Evolutionary conservation across 192 early-diverging fungal species (phyloP), one percentile per base, ranked within the genome.

Genomic region (Coemansia sp.): DNA sequence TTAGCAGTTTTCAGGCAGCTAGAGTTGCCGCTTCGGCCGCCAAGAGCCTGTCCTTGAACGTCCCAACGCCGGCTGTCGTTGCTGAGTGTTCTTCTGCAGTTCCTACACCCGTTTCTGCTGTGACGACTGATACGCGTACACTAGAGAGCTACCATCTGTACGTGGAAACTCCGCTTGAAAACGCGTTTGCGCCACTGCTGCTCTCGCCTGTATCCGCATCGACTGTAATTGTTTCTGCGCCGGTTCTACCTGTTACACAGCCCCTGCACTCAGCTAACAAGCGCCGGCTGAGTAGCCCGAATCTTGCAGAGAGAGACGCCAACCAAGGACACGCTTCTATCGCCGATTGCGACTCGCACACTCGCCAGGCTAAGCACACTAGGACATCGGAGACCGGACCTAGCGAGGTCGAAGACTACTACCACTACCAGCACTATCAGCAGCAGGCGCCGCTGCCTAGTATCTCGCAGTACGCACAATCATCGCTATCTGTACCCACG

Each of bases 261-360:
- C 31, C 57, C 13, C 24, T n/a, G 57, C 31, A 33, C 6, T n/a
- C 69, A 12, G 62, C 74, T 31, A 67, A 58, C 36, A 83, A 83
- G 76, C 80, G 80, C 46, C 80, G 80, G 12, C 65, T 75, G 50
- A 83, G 80, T 72, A 83, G 75, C 72, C 73, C 75, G 18, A 65
- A 62, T 13, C 39, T 68, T 40, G 71, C 53, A 60, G 29, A 33
- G 29, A 18, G 33, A 36, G 24, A 24, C 57, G 15, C 31, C 8
- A 33, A 60, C 31, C 34, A 55, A 29, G 18, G 61, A 22, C 29
- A 39, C 41, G 44, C 29, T 5, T 27, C 46, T 15, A n/a, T 36
- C 27, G 66, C 64, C 12, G 65, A 47, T 20, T 39, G 62, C n/a
- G 60, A 16, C 44, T 12, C 41, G 29, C 49, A 52, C 36, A 16